phyloP scores from a whole-genome alignment of 1,284 basidiomycete genomes.

The Cryptococcus deneoformans region DNA sequence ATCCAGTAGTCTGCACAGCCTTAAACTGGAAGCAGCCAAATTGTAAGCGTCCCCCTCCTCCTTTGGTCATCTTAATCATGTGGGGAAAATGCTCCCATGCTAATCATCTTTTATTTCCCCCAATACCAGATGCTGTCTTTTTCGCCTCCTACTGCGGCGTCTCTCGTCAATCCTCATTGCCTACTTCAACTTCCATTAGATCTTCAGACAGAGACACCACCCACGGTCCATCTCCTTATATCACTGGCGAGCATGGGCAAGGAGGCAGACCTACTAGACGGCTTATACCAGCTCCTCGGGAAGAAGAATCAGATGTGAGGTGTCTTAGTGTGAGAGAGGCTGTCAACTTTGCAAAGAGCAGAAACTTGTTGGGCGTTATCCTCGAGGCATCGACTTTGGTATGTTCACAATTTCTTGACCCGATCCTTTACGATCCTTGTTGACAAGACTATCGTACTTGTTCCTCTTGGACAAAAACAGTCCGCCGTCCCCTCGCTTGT shows the following conservation, averaged over 20 bases:
- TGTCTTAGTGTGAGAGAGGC: conserved; percentile 79
- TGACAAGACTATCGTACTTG: neutral
- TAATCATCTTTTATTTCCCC: neutral
- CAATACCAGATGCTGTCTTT: conserved; percentile 83
- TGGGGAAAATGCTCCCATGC: too few relatives aligned
- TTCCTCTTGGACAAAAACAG: conserved; percentile 18
- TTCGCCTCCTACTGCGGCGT: conserved; percentile 85
- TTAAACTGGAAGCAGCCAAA: conserved; percentile 99
- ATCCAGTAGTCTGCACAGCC: conserved; percentile 69
- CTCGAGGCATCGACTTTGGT: conserved; percentile 87
- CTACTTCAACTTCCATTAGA: neutral
- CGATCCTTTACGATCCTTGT: neutral
- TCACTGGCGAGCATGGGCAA: too few relatives aligned
- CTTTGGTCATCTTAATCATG: too few relatives aligned
- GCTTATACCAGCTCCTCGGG: conserved; percentile 46
- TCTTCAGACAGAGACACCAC: neutral
- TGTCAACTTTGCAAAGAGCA: conserved; percentile 89
- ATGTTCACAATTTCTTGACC: conserved; percentile 29
- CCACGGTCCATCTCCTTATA: too few relatives aligned
- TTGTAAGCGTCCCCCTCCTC: conserved; percentile 56
- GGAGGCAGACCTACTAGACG: neutral
- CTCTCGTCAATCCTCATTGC: conserved; percentile 30
- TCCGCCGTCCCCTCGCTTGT: conserved; percentile 71
- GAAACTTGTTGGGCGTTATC: conserved; percentile 91
- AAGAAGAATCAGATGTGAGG: conserved; percentile 54